These are phyloP conservation scores for Calonectria ilicicola DNA, from an alignment of 2,329 filamentous ascomycete genomes.

Conservation along the genomic window DNA sequence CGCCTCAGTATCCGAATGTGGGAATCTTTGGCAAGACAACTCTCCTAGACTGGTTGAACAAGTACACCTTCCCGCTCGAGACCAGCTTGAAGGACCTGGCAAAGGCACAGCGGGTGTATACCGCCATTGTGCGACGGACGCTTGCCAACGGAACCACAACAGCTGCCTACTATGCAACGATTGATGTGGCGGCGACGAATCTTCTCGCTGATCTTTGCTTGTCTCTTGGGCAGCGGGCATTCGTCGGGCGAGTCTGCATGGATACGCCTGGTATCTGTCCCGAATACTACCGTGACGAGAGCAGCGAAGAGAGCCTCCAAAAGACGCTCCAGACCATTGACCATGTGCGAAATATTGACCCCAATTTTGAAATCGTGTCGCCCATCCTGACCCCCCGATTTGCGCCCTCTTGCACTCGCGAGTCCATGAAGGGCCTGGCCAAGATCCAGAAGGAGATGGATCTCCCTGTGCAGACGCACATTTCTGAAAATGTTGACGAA, in stretches of 20 bases:
- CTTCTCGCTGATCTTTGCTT: conserved; percentile 87
- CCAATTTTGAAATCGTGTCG: conserved; percentile 71
- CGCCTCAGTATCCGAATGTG: conserved; percentile 92
- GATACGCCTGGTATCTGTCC: conserved; percentile 76
- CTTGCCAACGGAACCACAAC: conserved; percentile 93
- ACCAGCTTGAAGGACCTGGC: conserved; percentile 74
- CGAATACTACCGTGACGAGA: conserved; percentile 82
- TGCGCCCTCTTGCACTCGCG: conserved; percentile 71
- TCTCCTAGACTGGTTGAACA: conserved; percentile 92
- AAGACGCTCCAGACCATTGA: conserved; percentile 71
- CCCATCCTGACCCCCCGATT: conserved; percentile 85
- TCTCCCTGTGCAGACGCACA: conserved; percentile 87
- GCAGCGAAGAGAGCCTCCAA: conserved; percentile 65
- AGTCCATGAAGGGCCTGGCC: conserved; percentile 74
- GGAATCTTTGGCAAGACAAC: conserved; percentile 96
- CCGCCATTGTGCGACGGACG: conserved; percentile 81
- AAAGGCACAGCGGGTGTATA: conserved; percentile 79
- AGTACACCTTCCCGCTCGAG: conserved; percentile 95
- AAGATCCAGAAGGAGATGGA: conserved; percentile 70
- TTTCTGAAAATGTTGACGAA: conserved; percentile 85
- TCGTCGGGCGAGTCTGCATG: conserved; percentile 97
- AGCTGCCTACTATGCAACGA: conserved; percentile 93
- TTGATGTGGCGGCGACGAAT: conserved; percentile 89
- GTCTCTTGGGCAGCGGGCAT: conserved; percentile 84
- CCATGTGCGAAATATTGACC: conserved; percentile 77